phyloP scores from a whole-genome alignment of 2,329 filamentous ascomycete genomes.

The Nannizzia gypsea region DNA sequence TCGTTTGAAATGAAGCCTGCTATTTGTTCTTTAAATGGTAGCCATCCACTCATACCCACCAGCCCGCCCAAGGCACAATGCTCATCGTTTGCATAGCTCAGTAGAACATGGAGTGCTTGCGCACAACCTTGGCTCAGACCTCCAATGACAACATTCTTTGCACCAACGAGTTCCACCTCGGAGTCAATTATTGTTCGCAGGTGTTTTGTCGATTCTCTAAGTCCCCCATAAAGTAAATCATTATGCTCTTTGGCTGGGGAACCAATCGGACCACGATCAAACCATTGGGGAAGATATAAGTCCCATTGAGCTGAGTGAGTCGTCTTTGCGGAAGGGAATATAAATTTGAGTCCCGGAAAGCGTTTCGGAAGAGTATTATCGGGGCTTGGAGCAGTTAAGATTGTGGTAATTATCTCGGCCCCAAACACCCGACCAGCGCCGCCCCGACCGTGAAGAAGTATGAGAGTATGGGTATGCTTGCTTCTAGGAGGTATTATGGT shows the following conservation, averaged over 20 bases:
- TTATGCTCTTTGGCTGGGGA: slow-evolving; percentile 14
- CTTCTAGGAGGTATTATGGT: slow-evolving; percentile 11
- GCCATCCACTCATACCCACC: slow-evolving; percentile 35
- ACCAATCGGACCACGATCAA: slow-evolving; percentile 24
- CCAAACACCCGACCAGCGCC: slow-evolving; percentile 27
- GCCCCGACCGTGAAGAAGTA: slow-evolving; percentile 35
- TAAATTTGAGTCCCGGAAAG: slow-evolving; percentile 27
- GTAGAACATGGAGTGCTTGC: slow-evolving; percentile 14
- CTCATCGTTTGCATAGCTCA: slow-evolving; percentile 13
- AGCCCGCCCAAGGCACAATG: slow-evolving; percentile 24
- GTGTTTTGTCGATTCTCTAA: slow-evolving; percentile 15
- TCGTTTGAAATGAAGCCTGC: slow-evolving; percentile 15
- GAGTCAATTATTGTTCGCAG: slow-evolving; percentile 16
- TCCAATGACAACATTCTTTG: slow-evolving; percentile 17
- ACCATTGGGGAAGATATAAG: slow-evolving; percentile 27
- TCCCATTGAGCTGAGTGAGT: slow-evolving; percentile 18
- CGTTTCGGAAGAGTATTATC: slow-evolving; percentile 20
- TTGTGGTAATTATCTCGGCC: slow-evolving; percentile 20
- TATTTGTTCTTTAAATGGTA: slow-evolving; percentile 30
- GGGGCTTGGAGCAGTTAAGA: neutral
- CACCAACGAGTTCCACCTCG: slow-evolving; percentile 15
- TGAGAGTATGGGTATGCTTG: slow-evolving; percentile 27
- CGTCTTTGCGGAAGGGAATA: slow-evolving; percentile 24
- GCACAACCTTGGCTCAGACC: slow-evolving; percentile 19
- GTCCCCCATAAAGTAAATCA: slow-evolving; percentile 16